Evolutionary conservation across 2,329 filamentous ascomycete species (phyloP).

Genomic region (Aspergillus sergii): DNA sequence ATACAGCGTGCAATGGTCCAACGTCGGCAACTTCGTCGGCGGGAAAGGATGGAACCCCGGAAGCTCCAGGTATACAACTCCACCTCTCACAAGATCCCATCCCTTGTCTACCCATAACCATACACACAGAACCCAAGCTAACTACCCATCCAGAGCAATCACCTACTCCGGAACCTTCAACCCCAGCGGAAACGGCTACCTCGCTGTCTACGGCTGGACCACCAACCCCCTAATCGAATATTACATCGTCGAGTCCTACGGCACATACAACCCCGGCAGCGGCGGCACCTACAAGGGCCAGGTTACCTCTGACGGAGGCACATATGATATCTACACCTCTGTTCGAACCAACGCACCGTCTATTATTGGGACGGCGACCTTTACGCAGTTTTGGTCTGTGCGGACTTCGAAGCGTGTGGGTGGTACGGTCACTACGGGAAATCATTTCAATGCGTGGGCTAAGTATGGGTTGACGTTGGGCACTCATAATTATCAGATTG

Average conservation of each 20-base stretch:
- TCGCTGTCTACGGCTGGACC: conserved; percentile 47
- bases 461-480: conserved; percentile 35
- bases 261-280: conserved; percentile 35
- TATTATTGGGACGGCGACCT: conserved; percentile 44
- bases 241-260: conserved; percentile 41
- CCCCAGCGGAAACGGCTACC: conserved; percentile 36
- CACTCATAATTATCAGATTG: conserved; percentile 44
- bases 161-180: conserved; percentile 33
- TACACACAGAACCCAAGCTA: background rate
- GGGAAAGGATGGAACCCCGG: conserved; percentile 64
- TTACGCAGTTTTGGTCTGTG: conserved; percentile 48
- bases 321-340: conserved; percentile 43
- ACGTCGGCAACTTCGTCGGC: conserved; percentile 57
- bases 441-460: conserved; percentile 43
- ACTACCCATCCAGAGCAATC: conserved; percentile 22
- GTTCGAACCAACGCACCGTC: conserved; percentile 43
- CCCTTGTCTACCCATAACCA: too few relatives aligned
- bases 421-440: conserved; percentile 39
- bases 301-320: conserved; percentile 39
- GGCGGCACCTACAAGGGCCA: conserved; percentile 35
- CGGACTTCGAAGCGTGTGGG: conserved; percentile 37
- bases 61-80: conserved; percentile 45
- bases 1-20: conserved; percentile 52
- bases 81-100: background rate
- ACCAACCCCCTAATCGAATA: conserved; percentile 40